Conservation (phyloP, 805 yeast species). For the Lipomyces anomalus region DNA sequence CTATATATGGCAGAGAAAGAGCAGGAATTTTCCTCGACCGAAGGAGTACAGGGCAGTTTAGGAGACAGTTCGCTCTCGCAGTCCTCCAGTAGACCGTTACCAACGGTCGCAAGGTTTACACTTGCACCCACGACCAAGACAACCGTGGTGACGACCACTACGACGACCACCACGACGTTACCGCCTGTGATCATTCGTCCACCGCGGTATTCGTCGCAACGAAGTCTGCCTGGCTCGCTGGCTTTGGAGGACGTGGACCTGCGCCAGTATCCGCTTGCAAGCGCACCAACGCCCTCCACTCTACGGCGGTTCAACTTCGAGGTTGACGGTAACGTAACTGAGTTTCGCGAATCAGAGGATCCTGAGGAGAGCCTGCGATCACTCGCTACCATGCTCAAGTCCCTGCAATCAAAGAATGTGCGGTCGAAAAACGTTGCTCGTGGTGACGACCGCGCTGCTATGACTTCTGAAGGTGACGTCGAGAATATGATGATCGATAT, state of each 20-base stretch:
- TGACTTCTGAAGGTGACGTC: too few relatives aligned
- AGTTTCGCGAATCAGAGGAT: constrained; percentile 28
- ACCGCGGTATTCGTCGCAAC: constrained; percentile 6
- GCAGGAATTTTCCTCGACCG: too few relatives aligned
- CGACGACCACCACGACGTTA: constrained; percentile 22
- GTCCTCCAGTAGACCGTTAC: too few relatives aligned
- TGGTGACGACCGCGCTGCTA: background rate
- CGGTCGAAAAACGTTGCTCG: too few relatives aligned
- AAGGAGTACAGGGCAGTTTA: too few relatives aligned
- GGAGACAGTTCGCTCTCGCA: too few relatives aligned
- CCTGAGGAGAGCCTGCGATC: constrained; percentile 3
- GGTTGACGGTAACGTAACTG: constrained; percentile 26
- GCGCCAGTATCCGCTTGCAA: constrained; percentile 30
- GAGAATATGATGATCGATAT: too few relatives aligned
- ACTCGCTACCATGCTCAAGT: constrained; percentile 8
- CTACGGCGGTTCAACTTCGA: constrained; percentile 31
- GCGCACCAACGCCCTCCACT: constrained; percentile 32
- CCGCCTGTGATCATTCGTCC: constrained; percentile 19
- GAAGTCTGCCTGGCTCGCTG: background rate
- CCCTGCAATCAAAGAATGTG: background rate
- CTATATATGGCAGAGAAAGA: too few relatives aligned
- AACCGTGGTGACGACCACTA: constrained; percentile 24
- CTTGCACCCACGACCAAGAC: constrained; percentile 23
- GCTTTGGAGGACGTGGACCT: constrained; percentile 7
- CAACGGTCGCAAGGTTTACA: constrained; percentile 8